Evolutionary conservation across 768 basidiomycete genomes (phyloP), one percentile per base, ranked within the genome.

Genomic region (Mrakia gelida): DNA sequence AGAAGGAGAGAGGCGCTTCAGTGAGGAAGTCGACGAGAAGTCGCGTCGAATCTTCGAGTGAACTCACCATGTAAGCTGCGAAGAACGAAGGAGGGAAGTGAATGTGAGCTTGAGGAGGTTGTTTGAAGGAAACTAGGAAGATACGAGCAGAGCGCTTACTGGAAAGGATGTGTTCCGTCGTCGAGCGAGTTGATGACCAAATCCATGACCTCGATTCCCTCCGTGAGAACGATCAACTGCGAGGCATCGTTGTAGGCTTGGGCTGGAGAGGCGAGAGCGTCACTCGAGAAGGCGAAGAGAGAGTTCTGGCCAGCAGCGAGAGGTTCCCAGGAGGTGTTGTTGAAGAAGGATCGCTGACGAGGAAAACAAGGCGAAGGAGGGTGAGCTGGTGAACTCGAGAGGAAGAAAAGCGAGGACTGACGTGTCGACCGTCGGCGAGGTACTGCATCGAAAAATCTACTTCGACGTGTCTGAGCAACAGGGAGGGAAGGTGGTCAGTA

Each of bases 151-250:
- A 38, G 38, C 3, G 34, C 65, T 67, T 13, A 67, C 65, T 81
- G 80, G 74, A 80, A 85, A 6, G 84, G 84, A 45, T 85, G 84
- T 75, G 82, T 81, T 1, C 83, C 82, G 73, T 84, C 83, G 81
- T 84, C 84, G 43, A 82, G 65, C 61, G 82, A 76, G 54, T 77
- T 70, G 61, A 81, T 38, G n/a, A 67, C 49, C 13, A 81, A 26
- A 30, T 81, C 80, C 54, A 82, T 59, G 26, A 80, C 81, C 32
- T 78, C 52, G 21, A 73, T 56, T 3, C 72, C 73, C 6, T 75
- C 49, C 15, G 63, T 59, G 8, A 71, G 73, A 41, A 82, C 70
- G 38, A 82, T 73, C 34, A 81, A 71, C 78, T 81, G 80, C 18
- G 43, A 23, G n/a, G 75, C 52, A 78, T 80, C 70, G 49, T 26